Percentiles rank a stretch among this genome's conserved stretches.
phyloP scores from a whole-genome alignment of 345 rosid genomes.

The Populus deltoides region DNA sequence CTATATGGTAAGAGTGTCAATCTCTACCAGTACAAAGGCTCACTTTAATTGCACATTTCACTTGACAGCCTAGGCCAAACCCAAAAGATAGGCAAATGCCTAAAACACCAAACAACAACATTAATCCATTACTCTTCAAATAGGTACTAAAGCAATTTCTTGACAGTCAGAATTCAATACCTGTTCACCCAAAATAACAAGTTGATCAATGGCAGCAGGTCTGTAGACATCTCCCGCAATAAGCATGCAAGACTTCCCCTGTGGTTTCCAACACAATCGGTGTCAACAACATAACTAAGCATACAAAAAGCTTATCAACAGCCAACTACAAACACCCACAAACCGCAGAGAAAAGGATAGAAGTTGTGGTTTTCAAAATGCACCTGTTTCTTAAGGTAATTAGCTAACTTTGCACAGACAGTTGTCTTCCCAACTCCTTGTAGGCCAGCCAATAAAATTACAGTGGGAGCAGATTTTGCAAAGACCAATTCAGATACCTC shows the following conservation, averaged over 20 bases:
- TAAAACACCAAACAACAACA: neutral
- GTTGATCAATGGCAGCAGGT: constrained; percentile 99
- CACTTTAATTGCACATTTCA: neutral
- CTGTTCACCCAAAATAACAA: constrained; percentile 89
- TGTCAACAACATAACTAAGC: constrained; percentile 15
- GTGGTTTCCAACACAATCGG: constrained; percentile 13
- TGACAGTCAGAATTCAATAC: constrained; percentile 38
- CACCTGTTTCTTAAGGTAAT: constrained; percentile 91
- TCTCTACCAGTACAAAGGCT: neutral
- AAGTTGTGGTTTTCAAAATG: neutral
- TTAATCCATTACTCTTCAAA: neutral
- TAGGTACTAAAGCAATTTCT: constrained; percentile 6
- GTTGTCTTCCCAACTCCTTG: constrained; percentile 99
- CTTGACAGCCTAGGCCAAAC: neutral
- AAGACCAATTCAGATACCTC: constrained; percentile 88
- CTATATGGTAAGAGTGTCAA: neutral
- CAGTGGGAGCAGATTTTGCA: constrained; percentile 78
- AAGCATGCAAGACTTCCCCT: constrained; percentile 95
- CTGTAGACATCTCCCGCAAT: constrained; percentile 98
- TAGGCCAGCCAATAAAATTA: constrained; percentile 86
- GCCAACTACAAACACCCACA: neutral
- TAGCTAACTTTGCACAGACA: constrained; percentile 87
- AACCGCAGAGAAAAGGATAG: neutral
- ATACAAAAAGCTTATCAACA: neutral
- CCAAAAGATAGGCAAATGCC: neutral